Evolutionary conservation across 2,329 filamentous ascomycete species (phyloP).

Genomic region (Hymenoscyphus albidus): DNA sequence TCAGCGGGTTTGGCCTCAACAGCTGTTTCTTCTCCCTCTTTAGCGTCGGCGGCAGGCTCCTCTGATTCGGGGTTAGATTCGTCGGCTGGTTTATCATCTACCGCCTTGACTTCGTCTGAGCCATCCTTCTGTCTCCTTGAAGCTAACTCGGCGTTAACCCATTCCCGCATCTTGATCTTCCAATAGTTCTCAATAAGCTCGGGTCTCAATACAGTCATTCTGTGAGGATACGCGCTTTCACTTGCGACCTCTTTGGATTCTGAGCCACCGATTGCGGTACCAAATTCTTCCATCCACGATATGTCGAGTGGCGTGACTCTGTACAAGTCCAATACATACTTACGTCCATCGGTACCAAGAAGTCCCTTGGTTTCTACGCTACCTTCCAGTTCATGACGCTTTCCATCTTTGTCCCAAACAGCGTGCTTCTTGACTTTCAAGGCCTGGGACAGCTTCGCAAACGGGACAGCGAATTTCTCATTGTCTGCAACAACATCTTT

Average conservation of each 20-base stretch:
- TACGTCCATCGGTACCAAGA: constrained; percentile 92
- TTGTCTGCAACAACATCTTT: constrained; percentile 93
- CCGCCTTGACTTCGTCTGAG: constrained; percentile 30
- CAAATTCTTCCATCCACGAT: constrained; percentile 78
- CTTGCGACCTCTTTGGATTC: constrained; percentile 33
- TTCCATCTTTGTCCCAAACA: constrained; percentile 96
- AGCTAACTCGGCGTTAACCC: constrained; percentile 75
- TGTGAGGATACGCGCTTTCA: constrained; percentile 68
- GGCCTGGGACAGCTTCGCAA: constrained; percentile 86
- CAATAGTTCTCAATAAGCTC: constrained; percentile 87
- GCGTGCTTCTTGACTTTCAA: constrained; percentile 90
- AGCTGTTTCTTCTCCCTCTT: constrained; percentile 27
- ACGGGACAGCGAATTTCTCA: constrained; percentile 76
- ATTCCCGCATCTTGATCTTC: constrained; percentile 82
- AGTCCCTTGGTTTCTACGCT: constrained; percentile 98
- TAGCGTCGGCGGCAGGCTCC: constrained; percentile 27
- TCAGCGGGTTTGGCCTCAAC: constrained; percentile 26
- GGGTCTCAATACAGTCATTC: constrained; percentile 89
- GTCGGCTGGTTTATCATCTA: constrained; percentile 28
- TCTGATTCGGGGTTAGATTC: constrained; percentile 32
- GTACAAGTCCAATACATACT: constrained; percentile 97
- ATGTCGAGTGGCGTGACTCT: constrained; percentile 90
- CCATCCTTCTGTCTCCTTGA: constrained; percentile 45
- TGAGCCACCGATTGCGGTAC: constrained; percentile 40
- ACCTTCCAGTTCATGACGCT: constrained; percentile 85